These are phyloP conservation scores for Xerophyta viscosa DNA, from an alignment of 106 monocot genomes.

Conservation along the genomic window DNA sequence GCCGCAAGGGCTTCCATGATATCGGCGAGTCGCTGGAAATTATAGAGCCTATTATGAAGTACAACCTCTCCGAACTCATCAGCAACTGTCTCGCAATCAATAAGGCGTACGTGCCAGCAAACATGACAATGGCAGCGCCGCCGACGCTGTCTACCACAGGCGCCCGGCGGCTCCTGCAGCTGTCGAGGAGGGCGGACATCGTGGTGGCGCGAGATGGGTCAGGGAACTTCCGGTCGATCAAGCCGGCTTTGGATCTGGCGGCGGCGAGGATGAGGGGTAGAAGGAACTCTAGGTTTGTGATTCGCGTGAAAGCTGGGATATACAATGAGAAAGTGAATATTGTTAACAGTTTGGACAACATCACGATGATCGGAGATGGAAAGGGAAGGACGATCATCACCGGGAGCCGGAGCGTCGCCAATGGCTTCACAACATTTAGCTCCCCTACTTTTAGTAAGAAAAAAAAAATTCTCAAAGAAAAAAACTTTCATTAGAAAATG, in stretches of 20 bases:
- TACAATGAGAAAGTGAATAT: slow-evolving; percentile 59
- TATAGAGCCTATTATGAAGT: slow-evolving; percentile 22
- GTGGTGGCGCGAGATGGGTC: slow-evolving; percentile 64
- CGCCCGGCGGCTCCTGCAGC: slow-evolving; percentile 16
- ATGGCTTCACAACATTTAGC: slow-evolving; percentile 69
- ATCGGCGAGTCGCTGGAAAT: slow-evolving; percentile 16
- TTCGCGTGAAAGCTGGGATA: slow-evolving; percentile 63
- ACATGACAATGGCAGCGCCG: neutral
- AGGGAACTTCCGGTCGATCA: slow-evolving; percentile 36
- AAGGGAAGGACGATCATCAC: slow-evolving; percentile 61
- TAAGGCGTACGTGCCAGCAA: slow-evolving; percentile 1
- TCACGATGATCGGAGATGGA: slow-evolving; percentile 61
- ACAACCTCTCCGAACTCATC: slow-evolving; percentile 62
- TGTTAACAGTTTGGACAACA: slow-evolving; percentile 21
- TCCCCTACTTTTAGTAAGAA: slow-evolving; percentile 63
- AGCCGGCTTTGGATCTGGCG: slow-evolving; percentile 30
- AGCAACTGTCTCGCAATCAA: slow-evolving; percentile 79
- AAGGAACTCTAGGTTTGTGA: slow-evolving; percentile 25
- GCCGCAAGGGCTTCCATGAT: slow-evolving; percentile 44
- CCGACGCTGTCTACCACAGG: neutral
- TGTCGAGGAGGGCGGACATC: slow-evolving; percentile 14
- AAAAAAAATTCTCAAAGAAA: too few relatives aligned
- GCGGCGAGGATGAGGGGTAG: slow-evolving; percentile 9
- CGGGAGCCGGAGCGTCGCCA: slow-evolving; percentile 35
- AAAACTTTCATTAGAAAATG: too few relatives aligned